A percentile compares a stretch with the other conserved stretches of the same genome.
Evolutionary conservation across 1,139 yeast species (phyloP).

Genomic region (Hyphopichia buzzinii): DNA sequence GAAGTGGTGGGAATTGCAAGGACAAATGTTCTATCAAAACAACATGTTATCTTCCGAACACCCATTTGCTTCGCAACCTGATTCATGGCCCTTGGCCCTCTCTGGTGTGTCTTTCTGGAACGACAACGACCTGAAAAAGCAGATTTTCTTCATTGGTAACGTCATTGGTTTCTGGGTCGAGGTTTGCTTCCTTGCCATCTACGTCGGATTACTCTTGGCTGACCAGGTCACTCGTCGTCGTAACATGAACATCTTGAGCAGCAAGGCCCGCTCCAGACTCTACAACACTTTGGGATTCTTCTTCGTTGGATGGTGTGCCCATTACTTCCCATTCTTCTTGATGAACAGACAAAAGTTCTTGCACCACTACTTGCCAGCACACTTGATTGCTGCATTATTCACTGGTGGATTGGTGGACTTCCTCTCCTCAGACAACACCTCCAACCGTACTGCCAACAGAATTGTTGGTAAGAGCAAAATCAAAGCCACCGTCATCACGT

Average conservation of each 20-base stretch:
- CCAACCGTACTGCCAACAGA: slow-evolving; percentile 16
- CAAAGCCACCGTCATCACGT: slow-evolving; percentile 34
- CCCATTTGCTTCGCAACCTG: slow-evolving; percentile 94
- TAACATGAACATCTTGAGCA: slow-evolving; percentile 54
- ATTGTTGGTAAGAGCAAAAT: slow-evolving; percentile 22
- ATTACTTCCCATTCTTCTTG: slow-evolving; percentile 85
- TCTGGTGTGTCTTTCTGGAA: slow-evolving; percentile 98
- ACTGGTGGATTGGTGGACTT: slow-evolving; percentile 83
- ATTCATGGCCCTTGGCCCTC: slow-evolving; percentile 88
- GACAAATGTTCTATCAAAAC: slow-evolving; percentile 88
- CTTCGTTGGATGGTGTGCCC: slow-evolving; percentile 83
- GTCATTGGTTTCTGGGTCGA: slow-evolving; percentile 91
- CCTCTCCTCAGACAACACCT: slow-evolving; percentile 61
- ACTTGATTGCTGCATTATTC: slow-evolving; percentile 80
- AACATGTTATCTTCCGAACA: slow-evolving; percentile 84
- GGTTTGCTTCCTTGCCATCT: slow-evolving; percentile 64
- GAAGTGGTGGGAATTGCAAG: slow-evolving; percentile 89
- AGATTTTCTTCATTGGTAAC: slow-evolving; percentile 86
- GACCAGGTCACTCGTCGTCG: slow-evolving; percentile 82
- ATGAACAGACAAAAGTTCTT: slow-evolving; percentile 92
- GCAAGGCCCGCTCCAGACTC: slow-evolving; percentile 67
- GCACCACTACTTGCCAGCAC: slow-evolving; percentile 97
- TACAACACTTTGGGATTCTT: slow-evolving; percentile 84
- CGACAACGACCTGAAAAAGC: slow-evolving; percentile 57
- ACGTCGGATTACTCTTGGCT: slow-evolving; percentile 59